These are phyloP conservation scores for Penicillium paradoxum DNA, from an alignment of 495 filamentous ascomycete genomes.

Conservation along the genomic window DNA sequence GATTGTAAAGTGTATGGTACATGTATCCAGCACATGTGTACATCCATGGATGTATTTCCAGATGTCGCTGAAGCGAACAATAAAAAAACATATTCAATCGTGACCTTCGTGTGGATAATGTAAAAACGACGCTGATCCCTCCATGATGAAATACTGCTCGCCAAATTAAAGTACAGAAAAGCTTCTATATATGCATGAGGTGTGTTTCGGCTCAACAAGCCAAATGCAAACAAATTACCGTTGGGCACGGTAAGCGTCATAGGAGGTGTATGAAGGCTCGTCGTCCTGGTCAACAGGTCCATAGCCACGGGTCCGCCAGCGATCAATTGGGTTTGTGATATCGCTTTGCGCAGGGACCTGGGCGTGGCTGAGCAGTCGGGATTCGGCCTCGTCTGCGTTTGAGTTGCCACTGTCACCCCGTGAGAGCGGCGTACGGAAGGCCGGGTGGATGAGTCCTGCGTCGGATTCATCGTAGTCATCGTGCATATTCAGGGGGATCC, in stretches of 20 bases:
- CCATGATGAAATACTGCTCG: neutral
- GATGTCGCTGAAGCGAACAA: neutral
- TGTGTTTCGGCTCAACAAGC: neutral
- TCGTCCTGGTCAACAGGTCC: conserved; percentile 45
- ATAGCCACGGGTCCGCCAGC: conserved; percentile 46
- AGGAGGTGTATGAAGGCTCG: conserved; percentile 30
- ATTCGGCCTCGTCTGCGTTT: conserved; percentile 43
- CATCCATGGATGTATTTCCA: neutral
- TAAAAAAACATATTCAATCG: neutral
- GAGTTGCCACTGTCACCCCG: conserved; percentile 25
- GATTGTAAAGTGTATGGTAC: neutral
- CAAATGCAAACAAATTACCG: conserved; percentile 11
- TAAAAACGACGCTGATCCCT: neutral
- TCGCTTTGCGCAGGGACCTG: conserved; percentile 33
- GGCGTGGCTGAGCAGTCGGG: conserved; percentile 37
- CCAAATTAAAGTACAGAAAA: neutral
- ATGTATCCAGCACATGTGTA: neutral
- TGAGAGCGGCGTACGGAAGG: conserved; percentile 33
- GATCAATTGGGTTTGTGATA: conserved; percentile 29
- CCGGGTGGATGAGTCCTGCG: conserved; percentile 31
- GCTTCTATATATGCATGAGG: neutral
- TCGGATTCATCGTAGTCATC: conserved; percentile 27
- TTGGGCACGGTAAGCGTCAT: conserved; percentile 36
- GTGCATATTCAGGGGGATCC: conserved; percentile 23
- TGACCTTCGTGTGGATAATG: conserved; percentile 4